Conservation (phyloP, 257 asterid species). For the Cinchona pubescens region DNA sequence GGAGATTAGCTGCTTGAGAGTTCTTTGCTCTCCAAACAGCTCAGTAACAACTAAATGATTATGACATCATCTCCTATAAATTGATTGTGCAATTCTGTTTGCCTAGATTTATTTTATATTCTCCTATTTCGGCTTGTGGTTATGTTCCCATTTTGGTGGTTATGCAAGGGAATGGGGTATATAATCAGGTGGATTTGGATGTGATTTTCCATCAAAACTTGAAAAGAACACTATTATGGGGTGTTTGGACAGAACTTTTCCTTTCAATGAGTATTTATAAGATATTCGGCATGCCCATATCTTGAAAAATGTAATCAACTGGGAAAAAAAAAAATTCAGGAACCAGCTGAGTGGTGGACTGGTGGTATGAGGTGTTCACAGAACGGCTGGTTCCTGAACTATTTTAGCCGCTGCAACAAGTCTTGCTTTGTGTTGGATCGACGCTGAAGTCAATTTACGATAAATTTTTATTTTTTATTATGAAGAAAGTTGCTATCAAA, state of each 20-base stretch:
- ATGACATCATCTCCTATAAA: too few relatives aligned
- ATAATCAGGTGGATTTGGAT: not conserved
- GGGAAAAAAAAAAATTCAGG: not conserved
- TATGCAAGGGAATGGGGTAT: not conserved
- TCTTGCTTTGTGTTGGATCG: not conserved
- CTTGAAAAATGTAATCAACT: too few relatives aligned
- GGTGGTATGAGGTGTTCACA: not conserved
- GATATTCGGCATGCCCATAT: not conserved
- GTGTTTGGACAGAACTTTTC: too few relatives aligned
- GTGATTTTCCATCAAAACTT: not conserved
- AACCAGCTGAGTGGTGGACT: not conserved
- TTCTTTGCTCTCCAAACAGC: too few relatives aligned
- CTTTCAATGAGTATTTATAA: not conserved
- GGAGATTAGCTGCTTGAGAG: not conserved
- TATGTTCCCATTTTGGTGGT: not conserved
- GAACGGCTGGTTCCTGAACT: not conserved
- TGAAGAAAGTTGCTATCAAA: too few relatives aligned
- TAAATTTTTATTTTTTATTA: too few relatives aligned
- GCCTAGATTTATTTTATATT: too few relatives aligned
- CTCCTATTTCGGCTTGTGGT: not conserved
- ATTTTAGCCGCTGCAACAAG: not conserved
- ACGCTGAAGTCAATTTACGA: not conserved
- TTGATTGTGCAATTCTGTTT: too few relatives aligned
- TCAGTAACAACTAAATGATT: too few relatives aligned
- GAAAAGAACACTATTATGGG: not conserved